phyloP scores from a whole-genome alignment of 1,284 basidiomycete genomes.

The Irpex lacteus region DNA sequence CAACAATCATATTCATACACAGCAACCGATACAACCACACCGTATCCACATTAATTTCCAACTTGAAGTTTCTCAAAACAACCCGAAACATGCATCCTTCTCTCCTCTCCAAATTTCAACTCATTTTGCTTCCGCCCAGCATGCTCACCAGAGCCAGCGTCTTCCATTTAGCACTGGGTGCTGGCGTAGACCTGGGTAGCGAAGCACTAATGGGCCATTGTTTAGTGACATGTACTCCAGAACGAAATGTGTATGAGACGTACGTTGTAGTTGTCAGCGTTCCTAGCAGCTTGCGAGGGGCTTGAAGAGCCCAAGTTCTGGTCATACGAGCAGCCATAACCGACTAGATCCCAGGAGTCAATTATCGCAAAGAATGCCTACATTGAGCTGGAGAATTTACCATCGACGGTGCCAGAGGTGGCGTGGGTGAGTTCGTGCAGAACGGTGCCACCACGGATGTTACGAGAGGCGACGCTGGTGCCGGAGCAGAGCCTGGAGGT shows the following conservation, averaged over 20 bases:
- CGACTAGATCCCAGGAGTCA: slow-evolving; percentile 15
- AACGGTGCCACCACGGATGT: slow-evolving; percentile 25
- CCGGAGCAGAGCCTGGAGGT: slow-evolving; percentile 21
- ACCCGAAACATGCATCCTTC: background rate
- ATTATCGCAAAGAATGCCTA: background rate
- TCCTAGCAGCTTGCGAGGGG: slow-evolving; percentile 16
- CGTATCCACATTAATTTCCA: too few relatives aligned
- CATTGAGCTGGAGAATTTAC: background rate
- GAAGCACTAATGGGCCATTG: slow-evolving; percentile 20
- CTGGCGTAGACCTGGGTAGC: slow-evolving; percentile 26
- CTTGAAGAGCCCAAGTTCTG: slow-evolving; percentile 18
- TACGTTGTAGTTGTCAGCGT: slow-evolving; percentile 31
- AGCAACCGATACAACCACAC: background rate
- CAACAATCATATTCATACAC: background rate
- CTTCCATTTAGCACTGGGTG: slow-evolving; percentile 22
- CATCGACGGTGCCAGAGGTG: slow-evolving; percentile 20
- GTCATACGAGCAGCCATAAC: slow-evolving; percentile 26
- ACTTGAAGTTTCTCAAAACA: too few relatives aligned
- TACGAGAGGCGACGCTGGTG: slow-evolving; percentile 22
- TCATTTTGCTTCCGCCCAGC: background rate
- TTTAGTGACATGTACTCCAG: background rate
- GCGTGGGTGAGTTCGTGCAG: slow-evolving; percentile 28
- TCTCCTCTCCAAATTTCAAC: background rate
- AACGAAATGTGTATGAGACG: background rate
- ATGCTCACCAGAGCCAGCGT: too few relatives aligned